phyloP scores from a whole-genome alignment of 805 yeast genomes.

The Cyberlindnera nakhonratchasimensis region DNA sequence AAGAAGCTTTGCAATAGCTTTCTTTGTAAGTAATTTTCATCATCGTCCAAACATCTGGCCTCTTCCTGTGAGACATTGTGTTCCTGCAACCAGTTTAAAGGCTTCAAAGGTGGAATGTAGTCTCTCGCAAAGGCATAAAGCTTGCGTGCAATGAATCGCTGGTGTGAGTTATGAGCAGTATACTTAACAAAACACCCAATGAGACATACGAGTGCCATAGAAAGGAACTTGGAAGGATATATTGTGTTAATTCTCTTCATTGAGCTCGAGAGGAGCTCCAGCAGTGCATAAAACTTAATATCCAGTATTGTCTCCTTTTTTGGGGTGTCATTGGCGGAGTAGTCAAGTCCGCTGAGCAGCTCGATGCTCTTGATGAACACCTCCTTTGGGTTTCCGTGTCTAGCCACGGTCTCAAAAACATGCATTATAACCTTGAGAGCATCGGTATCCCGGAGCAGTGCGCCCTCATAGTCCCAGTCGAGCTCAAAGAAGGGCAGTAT shows the following conservation, averaged over 20 bases:
- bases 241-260: slow-evolving; percentile 60
- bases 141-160: slow-evolving; percentile 53
- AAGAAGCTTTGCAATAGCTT: slow-evolving; percentile 60
- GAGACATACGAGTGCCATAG: slow-evolving; percentile 61
- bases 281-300: slow-evolving; percentile 58
- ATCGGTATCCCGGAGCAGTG: slow-evolving; percentile 29
- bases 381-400: slow-evolving; percentile 77
- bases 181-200: slow-evolving; percentile 49
- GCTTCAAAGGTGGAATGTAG: slow-evolving; percentile 46
- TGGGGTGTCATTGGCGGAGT: slow-evolving; percentile 4
- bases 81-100: slow-evolving; percentile 35
- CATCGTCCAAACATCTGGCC: slow-evolving; percentile 41
- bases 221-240: slow-evolving; percentile 76
- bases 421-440: slow-evolving; percentile 32
- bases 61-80: slow-evolving; percentile 33
- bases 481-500: slow-evolving; percentile 50
- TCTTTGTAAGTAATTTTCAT: slow-evolving; percentile 62
- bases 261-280: slow-evolving; percentile 60
- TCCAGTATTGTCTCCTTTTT: slow-evolving; percentile 22
- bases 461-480: slow-evolving; percentile 40
- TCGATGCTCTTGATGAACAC: slow-evolving; percentile 70
- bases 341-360: slow-evolving; percentile 41
- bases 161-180: slow-evolving; percentile 31
- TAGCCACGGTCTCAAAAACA: slow-evolving; percentile 61
- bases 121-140: slow-evolving; percentile 61